Evolutionary conservation across 1,284 basidiomycete genomes (phyloP), one percentile per base, ranked within the genome.

Genomic region (Leccinum pachyderme): DNA sequence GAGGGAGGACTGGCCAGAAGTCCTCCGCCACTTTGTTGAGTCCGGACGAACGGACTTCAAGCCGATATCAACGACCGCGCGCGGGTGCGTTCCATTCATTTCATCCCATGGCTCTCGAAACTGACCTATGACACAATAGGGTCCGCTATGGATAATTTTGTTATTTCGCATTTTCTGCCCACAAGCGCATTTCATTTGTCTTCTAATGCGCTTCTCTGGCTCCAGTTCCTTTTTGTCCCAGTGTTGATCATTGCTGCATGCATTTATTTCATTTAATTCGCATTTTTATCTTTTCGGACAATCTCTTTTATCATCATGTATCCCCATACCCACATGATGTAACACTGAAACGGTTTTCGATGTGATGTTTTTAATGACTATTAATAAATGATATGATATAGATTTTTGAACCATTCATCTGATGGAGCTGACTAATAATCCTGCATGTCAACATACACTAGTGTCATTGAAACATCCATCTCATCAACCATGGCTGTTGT

Each of bases 11-110:
- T 91, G 88, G 88, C 70, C 73, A 8, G 75, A 77, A 13, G 83
- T 86, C 22, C 77, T 90, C 39, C 72, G 77, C 27, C 83, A 87
- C 71, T 90, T 86, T 63, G 81, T 89, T 53, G 83, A 85, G 55
- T 74, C 77, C n/a, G 88, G 87, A 31, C 80, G 87, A 49, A 82
- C 81, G 15, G 87, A 89, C 68, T 90, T 90, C 72, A 81, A 84
- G 69, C 87, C 87, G 15, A 86, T 89, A 75, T 88, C 86, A 29
- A 87, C 87, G 15, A 87, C 86, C 9, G 54, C 82, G 7, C 71
- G 81, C 72, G 87, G 87, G 87, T 89, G 71, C 78, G 86, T 58
- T 29, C 35, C 45, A 52, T 31, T 13, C n/a, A 15, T 50, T 24
- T 29, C 46, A 12, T 25, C 12, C 39, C 28, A 24, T 24, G 1